phyloP scores from a whole-genome alignment of 805 yeast species.

The Ogataea saltuana region DNA sequence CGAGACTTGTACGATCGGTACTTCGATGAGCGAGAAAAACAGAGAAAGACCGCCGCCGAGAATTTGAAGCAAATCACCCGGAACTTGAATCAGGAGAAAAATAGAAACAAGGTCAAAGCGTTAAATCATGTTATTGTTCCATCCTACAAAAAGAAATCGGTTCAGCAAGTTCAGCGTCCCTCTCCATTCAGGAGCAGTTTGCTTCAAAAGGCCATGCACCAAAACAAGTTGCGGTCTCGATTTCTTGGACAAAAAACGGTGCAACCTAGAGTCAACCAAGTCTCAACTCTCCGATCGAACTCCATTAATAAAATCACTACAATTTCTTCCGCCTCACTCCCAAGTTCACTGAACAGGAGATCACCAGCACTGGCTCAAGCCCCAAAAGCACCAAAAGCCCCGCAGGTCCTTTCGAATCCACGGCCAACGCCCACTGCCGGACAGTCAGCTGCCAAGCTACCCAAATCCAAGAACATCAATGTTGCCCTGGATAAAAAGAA shows the following conservation, averaged over 20 bases:
- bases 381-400: not conserved
- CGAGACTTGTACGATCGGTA: conserved; percentile 43
- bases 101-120: conserved; percentile 42
- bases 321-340: conserved; percentile 10
- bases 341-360: conserved; percentile 12
- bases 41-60: conserved; percentile 45
- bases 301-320: conserved; percentile 18
- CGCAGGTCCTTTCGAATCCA: too few species aligned
- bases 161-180: conserved; percentile 16
- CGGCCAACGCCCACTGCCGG: too few species aligned
- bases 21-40: conserved; percentile 42
- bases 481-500: too few species aligned
- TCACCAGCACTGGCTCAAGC: not conserved
- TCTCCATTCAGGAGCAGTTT: conserved; percentile 29
- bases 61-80: conserved; percentile 45
- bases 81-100: conserved; percentile 40
- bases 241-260: conserved; percentile 18
- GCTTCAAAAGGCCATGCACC: conserved; percentile 35
- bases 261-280: conserved; percentile 11
- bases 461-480: not conserved
- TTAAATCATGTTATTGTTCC: conserved; percentile 31
- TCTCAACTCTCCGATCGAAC: conserved; percentile 10
- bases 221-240: conserved; percentile 27
- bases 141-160: conserved; percentile 12
- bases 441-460: too few species aligned